Percentiles rank a stretch among this genome's conserved stretches.
Conservation (phyloP, 2,329 filamentous ascomycete genomes). For the Alternaria brassicicola region DNA sequence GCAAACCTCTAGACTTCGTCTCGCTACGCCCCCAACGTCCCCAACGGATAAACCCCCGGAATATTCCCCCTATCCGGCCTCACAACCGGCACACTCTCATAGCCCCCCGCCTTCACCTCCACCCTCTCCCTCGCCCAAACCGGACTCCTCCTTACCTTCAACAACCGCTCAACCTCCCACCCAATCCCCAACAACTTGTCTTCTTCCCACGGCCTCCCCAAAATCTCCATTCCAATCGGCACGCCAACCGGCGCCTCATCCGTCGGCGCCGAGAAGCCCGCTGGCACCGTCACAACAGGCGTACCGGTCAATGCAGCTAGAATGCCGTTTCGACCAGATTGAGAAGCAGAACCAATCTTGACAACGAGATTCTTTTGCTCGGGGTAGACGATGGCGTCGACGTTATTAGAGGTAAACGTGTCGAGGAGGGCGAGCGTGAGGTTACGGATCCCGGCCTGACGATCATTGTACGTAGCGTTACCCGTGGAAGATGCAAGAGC, state of each 20-base stretch:
- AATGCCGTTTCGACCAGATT: slow-evolving; percentile 66
- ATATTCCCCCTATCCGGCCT: slow-evolving; percentile 53
- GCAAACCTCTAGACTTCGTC: too few species aligned
- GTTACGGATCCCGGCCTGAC: slow-evolving; percentile 57
- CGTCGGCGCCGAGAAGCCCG: slow-evolving; percentile 59
- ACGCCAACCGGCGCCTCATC: slow-evolving; percentile 62
- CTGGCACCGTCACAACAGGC: slow-evolving; percentile 61
- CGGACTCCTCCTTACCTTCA: slow-evolving; percentile 56
- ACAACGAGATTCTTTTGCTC: slow-evolving; percentile 69
- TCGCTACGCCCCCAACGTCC: slow-evolving; percentile 39
- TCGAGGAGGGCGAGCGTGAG: slow-evolving; percentile 59
- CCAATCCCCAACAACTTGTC: slow-evolving; percentile 60
- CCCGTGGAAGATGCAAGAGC: slow-evolving; percentile 59
- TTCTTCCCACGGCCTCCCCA: slow-evolving; percentile 64
- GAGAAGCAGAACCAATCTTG: slow-evolving; percentile 61
- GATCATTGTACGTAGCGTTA: slow-evolving; percentile 57
- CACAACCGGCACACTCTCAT: slow-evolving; percentile 54
- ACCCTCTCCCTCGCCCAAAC: slow-evolving; percentile 52
- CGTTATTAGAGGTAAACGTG: slow-evolving; percentile 56
- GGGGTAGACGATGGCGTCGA: slow-evolving; percentile 68
- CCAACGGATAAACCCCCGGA: slow-evolving; percentile 56
- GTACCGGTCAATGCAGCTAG: slow-evolving; percentile 60
- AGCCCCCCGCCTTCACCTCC: slow-evolving; percentile 48
- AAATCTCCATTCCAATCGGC: slow-evolving; percentile 69
- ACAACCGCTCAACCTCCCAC: slow-evolving; percentile 56